Conservation (phyloP, 2,329 filamentous ascomycete genomes). For the Chaetomiaceae sp. region DNA sequence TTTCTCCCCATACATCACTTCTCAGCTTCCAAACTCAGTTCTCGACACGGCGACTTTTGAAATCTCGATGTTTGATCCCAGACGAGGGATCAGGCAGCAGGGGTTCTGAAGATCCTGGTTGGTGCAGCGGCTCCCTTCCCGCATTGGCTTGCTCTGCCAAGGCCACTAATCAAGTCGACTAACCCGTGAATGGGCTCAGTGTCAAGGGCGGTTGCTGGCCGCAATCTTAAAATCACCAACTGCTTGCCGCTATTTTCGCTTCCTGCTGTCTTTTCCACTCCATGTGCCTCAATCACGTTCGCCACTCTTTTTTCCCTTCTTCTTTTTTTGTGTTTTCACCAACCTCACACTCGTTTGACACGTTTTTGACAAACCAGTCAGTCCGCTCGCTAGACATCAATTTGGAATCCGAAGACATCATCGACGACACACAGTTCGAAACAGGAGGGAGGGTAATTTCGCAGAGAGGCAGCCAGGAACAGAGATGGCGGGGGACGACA, state of each 20-base stretch:
- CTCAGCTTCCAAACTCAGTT: no score
- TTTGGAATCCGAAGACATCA: not conserved
- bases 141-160: conserved; percentile 4
- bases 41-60: no score
- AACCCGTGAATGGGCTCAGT: not conserved
- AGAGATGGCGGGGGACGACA: conserved; percentile 13
- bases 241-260: not conserved
- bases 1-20: no score
- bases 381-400: not conserved
- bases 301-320: conserved; percentile 3
- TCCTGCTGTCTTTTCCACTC: not conserved
- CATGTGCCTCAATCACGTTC: not conserved
- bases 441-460: not conserved
- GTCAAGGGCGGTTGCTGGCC: conserved; percentile 6
- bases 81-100: no score
- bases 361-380: not conserved
- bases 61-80: not conserved
- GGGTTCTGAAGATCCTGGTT: conserved; percentile 1
- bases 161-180: no score
- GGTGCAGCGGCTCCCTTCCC: conserved; percentile 9
- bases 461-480: not conserved
- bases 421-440: not conserved
- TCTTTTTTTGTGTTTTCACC: not conserved
- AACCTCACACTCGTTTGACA: not conserved
- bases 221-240: conserved; percentile 19